Percentiles rank a stretch among this genome's conserved stretches.
Evolutionary conservation across 73 alveolate species (phyloP).

Genomic region (Tetrahymena thermophila): DNA sequence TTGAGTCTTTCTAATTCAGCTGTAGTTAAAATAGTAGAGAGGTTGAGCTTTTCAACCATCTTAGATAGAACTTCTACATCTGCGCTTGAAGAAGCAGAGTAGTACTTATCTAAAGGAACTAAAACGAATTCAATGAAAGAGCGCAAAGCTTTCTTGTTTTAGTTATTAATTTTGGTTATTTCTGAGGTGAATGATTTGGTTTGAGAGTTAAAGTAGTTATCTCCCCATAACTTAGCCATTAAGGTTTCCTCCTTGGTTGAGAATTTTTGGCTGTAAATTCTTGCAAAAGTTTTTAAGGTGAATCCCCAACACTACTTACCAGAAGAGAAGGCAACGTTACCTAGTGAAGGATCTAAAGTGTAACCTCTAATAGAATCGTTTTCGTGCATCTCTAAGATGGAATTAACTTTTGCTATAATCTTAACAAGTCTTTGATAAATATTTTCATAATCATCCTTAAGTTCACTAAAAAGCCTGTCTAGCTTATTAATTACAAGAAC

Average conservation of each 20-base stretch:
- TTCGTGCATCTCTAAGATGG: slow-evolving; percentile 66
- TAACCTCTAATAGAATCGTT: slow-evolving; percentile 57
- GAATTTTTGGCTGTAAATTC: slow-evolving; percentile 81
- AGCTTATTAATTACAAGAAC: no score
- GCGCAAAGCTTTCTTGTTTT: slow-evolving; percentile 58
- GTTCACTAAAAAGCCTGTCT: slow-evolving; percentile 61
- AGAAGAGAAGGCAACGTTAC: slow-evolving; percentile 88
- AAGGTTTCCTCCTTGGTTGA: slow-evolving; percentile 74
- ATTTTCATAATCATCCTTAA: slow-evolving; percentile 72
- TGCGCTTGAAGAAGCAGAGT: slow-evolving; percentile 56
- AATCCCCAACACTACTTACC: slow-evolving; percentile 94
- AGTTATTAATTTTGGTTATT: slow-evolving; percentile 16
- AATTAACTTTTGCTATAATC: slow-evolving; percentile 70
- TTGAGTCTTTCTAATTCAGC: slow-evolving; percentile 42
- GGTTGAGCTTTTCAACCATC: slow-evolving; percentile 52
- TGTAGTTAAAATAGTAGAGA: slow-evolving; percentile 21
- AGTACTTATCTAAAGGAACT: slow-evolving; percentile 63
- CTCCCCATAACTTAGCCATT: slow-evolving; percentile 87
- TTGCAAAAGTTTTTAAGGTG: slow-evolving; percentile 77
- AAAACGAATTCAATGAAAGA: slow-evolving; percentile 82
- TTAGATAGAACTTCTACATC: slow-evolving; percentile 52
- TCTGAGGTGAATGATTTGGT: slow-evolving; percentile 39
- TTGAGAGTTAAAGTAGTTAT: slow-evolving; percentile 60
- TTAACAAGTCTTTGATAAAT: slow-evolving; percentile 67
- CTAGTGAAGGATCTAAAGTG: slow-evolving; percentile 63